A percentile compares a stretch with the other conserved stretches of the same genome.
Evolutionary conservation across 345 rosid species (phyloP).

Genomic region (Citrus trifoliata): DNA sequence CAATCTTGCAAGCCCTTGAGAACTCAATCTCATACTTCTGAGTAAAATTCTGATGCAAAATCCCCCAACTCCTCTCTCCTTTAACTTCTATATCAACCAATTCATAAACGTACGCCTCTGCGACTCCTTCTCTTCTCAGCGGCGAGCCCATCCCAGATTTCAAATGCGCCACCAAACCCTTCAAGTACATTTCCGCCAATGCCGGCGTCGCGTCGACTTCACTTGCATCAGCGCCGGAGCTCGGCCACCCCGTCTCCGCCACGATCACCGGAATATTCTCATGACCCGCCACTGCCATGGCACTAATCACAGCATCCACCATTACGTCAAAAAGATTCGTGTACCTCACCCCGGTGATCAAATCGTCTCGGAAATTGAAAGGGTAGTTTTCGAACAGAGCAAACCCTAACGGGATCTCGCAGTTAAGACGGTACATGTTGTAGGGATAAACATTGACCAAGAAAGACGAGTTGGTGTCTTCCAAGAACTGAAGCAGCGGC

Average conservation of each 20-base stretch:
- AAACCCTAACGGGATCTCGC: constrained; percentile 76
- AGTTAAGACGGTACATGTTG: constrained; percentile 61
- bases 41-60: constrained; percentile 62
- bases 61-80: constrained; percentile 66
- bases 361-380: constrained; percentile 75
- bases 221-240: constrained; percentile 43
- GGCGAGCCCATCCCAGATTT: constrained; percentile 73
- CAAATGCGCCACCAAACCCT: constrained; percentile 61
- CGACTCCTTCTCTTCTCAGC: constrained; percentile 71
- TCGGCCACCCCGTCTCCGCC: constrained; percentile 96
- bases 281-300: constrained; percentile 79
- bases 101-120: constrained; percentile 69
- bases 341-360: constrained; percentile 75
- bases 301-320: constrained; percentile 71
- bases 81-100: constrained; percentile 51
- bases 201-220: constrained; percentile 71
- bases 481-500: constrained; percentile 76
- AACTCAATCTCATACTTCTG: constrained; percentile 56
- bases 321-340: constrained; percentile 86
- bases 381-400: constrained; percentile 78
- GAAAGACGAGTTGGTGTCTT: constrained; percentile 72
- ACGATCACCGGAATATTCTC: constrained; percentile 73
- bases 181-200: constrained; percentile 67
- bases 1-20: constrained; percentile 26
- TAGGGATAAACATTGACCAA: constrained; percentile 78